These are phyloP conservation scores for Candida manassasensis DNA, from an alignment of 805 yeast species.

Conservation along the genomic window DNA sequence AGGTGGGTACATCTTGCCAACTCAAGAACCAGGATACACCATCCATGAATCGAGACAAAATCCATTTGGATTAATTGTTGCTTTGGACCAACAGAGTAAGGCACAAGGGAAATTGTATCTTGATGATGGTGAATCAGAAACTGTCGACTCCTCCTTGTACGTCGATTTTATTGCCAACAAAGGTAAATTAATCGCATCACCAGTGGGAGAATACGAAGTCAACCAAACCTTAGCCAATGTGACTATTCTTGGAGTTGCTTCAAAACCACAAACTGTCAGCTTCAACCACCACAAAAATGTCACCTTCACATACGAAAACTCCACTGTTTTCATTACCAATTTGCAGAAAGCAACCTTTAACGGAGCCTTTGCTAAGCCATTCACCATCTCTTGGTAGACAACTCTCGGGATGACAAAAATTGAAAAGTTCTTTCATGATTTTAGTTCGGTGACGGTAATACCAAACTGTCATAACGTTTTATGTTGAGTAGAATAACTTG, in stretches of 20 bases:
- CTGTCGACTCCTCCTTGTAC: constrained; percentile 12
- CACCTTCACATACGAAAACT: constrained; percentile 12
- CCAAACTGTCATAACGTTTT: too few relatives aligned
- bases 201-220: constrained; percentile 14
- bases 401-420: too few relatives aligned
- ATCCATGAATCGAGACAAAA: constrained; percentile 17
- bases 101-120: constrained; percentile 18
- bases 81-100: constrained; percentile 14
- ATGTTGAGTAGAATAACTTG: too few relatives aligned
- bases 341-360: constrained; percentile 12
- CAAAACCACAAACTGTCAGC: constrained; percentile 12
- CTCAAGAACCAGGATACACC: constrained; percentile 22
- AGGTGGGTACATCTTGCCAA: constrained; percentile 20
- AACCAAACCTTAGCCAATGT: constrained; percentile 16
- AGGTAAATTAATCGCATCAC: constrained; percentile 8
- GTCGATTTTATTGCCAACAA: constrained; percentile 15
- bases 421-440: too few relatives aligned
- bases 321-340: constrained; percentile 14
- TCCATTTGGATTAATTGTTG: constrained; percentile 19
- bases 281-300: constrained; percentile 11
- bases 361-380: constrained; percentile 15
- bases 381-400: constrained; percentile 15
- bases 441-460: too few relatives aligned
- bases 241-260: constrained; percentile 17
- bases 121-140: constrained; percentile 21